These are phyloP conservation scores for Vickermania spadyakhi DNA, from an alignment of 208 protist genomes.

Conservation along the genomic window DNA sequence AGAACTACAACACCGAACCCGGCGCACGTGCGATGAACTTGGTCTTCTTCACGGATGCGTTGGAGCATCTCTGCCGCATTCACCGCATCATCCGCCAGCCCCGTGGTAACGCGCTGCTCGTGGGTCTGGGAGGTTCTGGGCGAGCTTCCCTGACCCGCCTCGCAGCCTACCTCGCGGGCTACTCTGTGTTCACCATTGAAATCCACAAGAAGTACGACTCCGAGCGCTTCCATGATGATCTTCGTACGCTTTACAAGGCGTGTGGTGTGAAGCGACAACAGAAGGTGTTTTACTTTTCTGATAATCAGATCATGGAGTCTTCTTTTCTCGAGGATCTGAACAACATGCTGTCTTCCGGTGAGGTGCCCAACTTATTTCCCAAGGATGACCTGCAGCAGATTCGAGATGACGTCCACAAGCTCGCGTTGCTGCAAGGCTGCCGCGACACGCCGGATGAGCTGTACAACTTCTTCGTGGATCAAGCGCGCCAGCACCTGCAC, in stretches of 20 bases:
- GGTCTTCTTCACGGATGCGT: constrained; percentile 97
- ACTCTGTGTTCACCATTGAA: constrained; percentile 95
- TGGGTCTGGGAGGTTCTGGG: constrained; percentile 97
- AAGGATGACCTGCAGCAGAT: constrained; percentile 94
- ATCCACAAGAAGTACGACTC: constrained; percentile 94
- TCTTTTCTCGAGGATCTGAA: constrained; percentile 98
- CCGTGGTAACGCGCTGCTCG: constrained; percentile 95
- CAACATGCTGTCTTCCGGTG: constrained; percentile 95
- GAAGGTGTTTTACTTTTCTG: constrained; percentile 97
- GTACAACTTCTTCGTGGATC: constrained; percentile 95
- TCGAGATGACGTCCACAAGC: constrained; percentile 86
- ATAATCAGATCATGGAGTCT: constrained; percentile 96
- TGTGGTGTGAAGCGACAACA: constrained; percentile 92
- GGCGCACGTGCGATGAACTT: constrained; percentile 91
- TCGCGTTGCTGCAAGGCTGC: constrained; percentile 81
- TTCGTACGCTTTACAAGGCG: constrained; percentile 93
- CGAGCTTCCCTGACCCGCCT: constrained; percentile 94
- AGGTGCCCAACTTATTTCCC: constrained; percentile 97
- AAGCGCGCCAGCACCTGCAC: constrained; percentile 92
- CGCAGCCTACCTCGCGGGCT: constrained; percentile 93
- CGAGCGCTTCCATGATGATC: constrained; percentile 95
- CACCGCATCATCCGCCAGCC: constrained; percentile 94
- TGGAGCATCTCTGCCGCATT: constrained; percentile 96
- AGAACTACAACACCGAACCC: constrained; percentile 92
- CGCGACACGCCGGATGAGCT: constrained; percentile 90